Evolutionary conservation across 1,284 basidiomycete genomes (phyloP), one percentile per base, ranked within the genome.

Genomic region (Puccinia triticina): DNA sequence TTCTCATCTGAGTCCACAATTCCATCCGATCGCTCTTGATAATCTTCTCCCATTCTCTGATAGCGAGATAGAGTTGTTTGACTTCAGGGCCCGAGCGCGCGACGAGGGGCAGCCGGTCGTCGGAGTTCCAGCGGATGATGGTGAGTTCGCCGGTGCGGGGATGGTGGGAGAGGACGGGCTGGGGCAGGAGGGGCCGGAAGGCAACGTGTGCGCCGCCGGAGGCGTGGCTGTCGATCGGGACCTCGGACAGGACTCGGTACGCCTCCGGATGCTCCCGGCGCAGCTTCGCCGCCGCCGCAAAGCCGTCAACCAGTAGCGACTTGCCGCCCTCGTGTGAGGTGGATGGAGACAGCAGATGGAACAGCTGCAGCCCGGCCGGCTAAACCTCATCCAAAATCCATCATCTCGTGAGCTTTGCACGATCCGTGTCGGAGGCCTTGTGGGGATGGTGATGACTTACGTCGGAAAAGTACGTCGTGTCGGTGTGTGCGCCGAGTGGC

Each of bases 51-150:
- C 94, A 98, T 26, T 89, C 88, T 72, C 92, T 89, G 61, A 95
- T 90, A 0, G 95, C 95, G 61, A 92, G 89, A 86, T 98, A 98
- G 91, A 92, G 93, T 78, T 48, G 72, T 46, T 85, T 84, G 59
- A 86, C 83, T 34, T 67, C 80, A 21, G 83, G 83, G 2, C 59
- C 76, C 32, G 84, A 43, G 29, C 71, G 26, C 34, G 77, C 69
- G 55, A 43, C 37, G 29, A 83, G 50, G 0, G 92, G 92, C 83
- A 93, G 94, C 71, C 96, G 89, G 87, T 99, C 96, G 85, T 96
- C 94, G 83, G 95, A 96, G 86, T 98, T 99, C 93, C 95, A 98
- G 61, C 96, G 88, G 18, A 98, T 92, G 84, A 94, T 92, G 0
- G 89, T 87, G 0, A 98, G 89, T 78, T 92, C 90, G 0, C 91